phyloP scores from a whole-genome alignment of 2,329 filamentous ascomycete species.

The Geoglossum cookeanum region DNA sequence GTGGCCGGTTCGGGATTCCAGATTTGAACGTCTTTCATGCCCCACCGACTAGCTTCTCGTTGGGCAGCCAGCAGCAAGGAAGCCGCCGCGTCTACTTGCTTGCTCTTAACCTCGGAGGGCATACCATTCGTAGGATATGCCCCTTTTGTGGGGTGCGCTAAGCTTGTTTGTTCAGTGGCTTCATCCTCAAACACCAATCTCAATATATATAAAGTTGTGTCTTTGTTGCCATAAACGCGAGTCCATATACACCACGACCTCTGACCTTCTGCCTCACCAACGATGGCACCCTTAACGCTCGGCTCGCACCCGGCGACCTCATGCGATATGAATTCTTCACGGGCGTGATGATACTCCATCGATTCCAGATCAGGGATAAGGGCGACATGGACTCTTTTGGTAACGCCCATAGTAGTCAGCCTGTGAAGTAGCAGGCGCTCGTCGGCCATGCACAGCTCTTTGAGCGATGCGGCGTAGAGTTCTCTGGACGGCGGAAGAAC shows the following conservation, averaged over 20 bases:
- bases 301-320: conserved; percentile 40
- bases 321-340: conserved; percentile 59
- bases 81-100: conserved; percentile 27
- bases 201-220: conserved; percentile 41
- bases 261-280: conserved; percentile 28
- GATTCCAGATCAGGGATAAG: conserved; percentile 48
- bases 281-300: conserved; percentile 49
- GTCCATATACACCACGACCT: conserved; percentile 62
- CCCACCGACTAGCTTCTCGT: conserved; percentile 51
- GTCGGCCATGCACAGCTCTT: conserved; percentile 42
- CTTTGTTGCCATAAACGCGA: conserved; percentile 28
- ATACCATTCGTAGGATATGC: conserved; percentile 18
- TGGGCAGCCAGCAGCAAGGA: conserved; percentile 49
- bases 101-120: conserved; percentile 25
- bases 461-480: conserved; percentile 41
- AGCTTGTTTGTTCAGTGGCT: conserved; percentile 10
- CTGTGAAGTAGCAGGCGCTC: conserved; percentile 38
- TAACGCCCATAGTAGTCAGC: conserved; percentile 24
- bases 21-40: conserved; percentile 49
- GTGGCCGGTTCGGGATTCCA: conserved; percentile 54
- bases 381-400: conserved; percentile 37
- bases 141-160: conserved; percentile 7
- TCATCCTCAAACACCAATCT: conserved; percentile 47
- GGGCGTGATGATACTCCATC: conserved; percentile 34
- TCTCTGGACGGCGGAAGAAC: conserved; percentile 12